Evolutionary conservation across 306 rosid genomes (phyloP), one percentile per base, ranked within the genome.

Genomic region (Senna tora): DNA sequence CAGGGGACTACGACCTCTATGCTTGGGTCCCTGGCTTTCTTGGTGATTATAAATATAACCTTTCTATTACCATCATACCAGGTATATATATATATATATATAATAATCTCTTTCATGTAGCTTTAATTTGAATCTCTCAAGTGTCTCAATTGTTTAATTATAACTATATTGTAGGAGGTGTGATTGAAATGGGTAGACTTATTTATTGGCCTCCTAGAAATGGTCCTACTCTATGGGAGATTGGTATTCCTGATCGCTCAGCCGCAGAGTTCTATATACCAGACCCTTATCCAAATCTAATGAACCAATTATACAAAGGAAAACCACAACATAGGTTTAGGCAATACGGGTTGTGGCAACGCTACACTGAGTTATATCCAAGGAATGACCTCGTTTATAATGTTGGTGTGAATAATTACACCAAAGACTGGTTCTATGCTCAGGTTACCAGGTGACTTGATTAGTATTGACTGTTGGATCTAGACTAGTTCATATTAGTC

Each of bases 151-250:
- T n/a, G n/a, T n/a, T n/a, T n/a, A n/a, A n/a, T n/a, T n/a, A n/a
- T n/a, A n/a, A n/a, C n/a, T n/a, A n/a, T 51, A 5, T 6, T 59
- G 56, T 75, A 88, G 93, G 87, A 13, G 1, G 34, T 19, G 10
- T 14, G 13, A 65, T 82, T 12, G 11, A 52, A 4, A 42, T 90
- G 68, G 66, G 57, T 21, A 12, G 4, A 33, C 20, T 85, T 30
- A 67, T 78, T 14, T 89, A 16, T 36, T 72, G 15, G 8, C 84
- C 89, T n/a, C 89, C 90, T 9, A 87, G 96, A 80, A 80, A 73
- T 38, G 96, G 96, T 25, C 87, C 89, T 0, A 90, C 89, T 9
- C 15, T 87, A 1, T 90, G 96, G 92, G 92, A 87, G 66, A 90
- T 90, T 6, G 92, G 96, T 60, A 51, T 84, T 42, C 90, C 96